Evolutionary conservation across 495 filamentous ascomycete species (phyloP), one percentile per base, ranked within the genome.

Genomic region (Xylaria grammica): DNA sequence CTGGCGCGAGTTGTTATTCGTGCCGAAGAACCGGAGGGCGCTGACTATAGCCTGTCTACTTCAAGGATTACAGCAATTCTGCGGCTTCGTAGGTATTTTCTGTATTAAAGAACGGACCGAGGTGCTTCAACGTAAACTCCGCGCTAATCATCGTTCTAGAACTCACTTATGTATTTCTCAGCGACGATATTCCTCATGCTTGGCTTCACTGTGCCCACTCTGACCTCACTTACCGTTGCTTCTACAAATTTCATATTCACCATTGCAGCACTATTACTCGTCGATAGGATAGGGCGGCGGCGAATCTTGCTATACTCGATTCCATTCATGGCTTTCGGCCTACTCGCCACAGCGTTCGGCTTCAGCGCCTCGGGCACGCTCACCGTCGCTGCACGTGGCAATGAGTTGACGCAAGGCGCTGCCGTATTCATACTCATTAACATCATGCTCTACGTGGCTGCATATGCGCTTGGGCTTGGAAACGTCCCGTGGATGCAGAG

Each of bases 151-250:
- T 26, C 26, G 10, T 19, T 56, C 20, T 68, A 89, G 86, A 97
- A 96, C 77, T 90, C 89, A 50, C 82, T 97, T 13, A 97, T 97
- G 94, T 97, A 97, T 74, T 97, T 94, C 74, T 94, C 92, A 7
- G 91, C 92, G 4, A 96, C 93, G 5, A 92, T 97, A 32, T 97
- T 97, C 74, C 81, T 87, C 11, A 77, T 92, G 30, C 80, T 96
- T 22, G 89, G 90, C 2, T 97, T 97, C 74, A 81, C 82, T 32
- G 88, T 86, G 19, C 94, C 94, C 27, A 96, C 91, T 0, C 81
- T 94, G 49, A 92, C 89, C 2, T 91, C 92, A 2, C 84, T 97
- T 44, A 87, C 87, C 5, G 89, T 97, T 34, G 94, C 94, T 1
- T 71, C 86, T 67, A 94, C 93, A 19, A 97, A 97, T 67, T 93